Base-by-base conservation (phyloP, 805 yeast species). In the Sugiyamaella smithiae region DNA sequence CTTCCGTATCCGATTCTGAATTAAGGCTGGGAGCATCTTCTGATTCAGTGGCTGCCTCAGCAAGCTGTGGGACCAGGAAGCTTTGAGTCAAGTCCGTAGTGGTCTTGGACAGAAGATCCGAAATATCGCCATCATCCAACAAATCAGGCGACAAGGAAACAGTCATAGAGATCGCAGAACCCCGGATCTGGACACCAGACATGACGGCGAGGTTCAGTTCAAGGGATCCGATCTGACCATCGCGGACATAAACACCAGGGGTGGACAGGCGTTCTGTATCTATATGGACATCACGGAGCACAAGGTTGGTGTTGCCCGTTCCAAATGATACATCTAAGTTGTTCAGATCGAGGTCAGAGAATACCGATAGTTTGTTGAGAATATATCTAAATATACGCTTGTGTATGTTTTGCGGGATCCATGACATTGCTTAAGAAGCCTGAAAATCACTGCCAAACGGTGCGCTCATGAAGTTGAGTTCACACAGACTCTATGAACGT, bases 331-430 rank as follows among this genome's bases (percentile, higher is more conserved):
- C 88, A 59, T 88, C 93, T 46, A 90, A 65, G 61, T 88, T 85
- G 16, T 88, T 84, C 16, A 88, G 71, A 64, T 89, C 95, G 19
- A 89, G 77, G 56, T 84, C 85, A 1, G 96, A 85, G 60, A 90
- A 87, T 36, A 90, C 68, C 12, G 90, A 81, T 38, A 89, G 77
- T 65, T 88, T 91, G 62, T 85, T 87, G 22, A 90, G 75, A 3
- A 89, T 79, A 65, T 88, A 88, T 37, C 85, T 79, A 37, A 90
- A 76, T 32, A 89, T 76, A 57, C 95, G 73, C 67, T 86, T 85
- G 60, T 89, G 96, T 36, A 90, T 73, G 66, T 85, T 86, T 64
- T 84, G 91, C 5, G 95, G 91, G 65, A 87, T 75, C 95, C 96
- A 88, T 28, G 56, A 49, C 23, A 50, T 38, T 8, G 52, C 54